phyloP scores from a whole-genome alignment of 2,329 filamentous ascomycete genomes.

The Cordyceps tenuipes region DNA sequence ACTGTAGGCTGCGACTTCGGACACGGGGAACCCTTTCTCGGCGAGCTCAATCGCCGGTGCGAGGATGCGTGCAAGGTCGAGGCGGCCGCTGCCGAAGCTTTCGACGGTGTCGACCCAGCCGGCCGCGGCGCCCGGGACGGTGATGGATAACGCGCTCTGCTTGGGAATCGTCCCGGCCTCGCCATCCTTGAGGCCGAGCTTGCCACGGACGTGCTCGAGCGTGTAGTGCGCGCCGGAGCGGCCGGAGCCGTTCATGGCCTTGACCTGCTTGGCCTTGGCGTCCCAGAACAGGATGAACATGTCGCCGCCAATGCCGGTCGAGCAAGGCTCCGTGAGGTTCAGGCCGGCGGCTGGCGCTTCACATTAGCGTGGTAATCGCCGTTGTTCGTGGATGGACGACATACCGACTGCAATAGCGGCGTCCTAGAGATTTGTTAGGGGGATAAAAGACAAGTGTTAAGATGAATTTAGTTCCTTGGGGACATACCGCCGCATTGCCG shows the following conservation, averaged over 20 bases:
- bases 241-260: slow-evolving; percentile 89
- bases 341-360: slow-evolving; percentile 65
- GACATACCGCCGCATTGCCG: slow-evolving; percentile 82
- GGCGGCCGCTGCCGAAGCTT: slow-evolving; percentile 79
- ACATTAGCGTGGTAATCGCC: not conserved
- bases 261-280: slow-evolving; percentile 70
- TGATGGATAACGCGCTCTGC: slow-evolving; percentile 70
- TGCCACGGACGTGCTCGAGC: slow-evolving; percentile 60
- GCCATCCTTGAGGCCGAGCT: slow-evolving; percentile 53
- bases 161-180: slow-evolving; percentile 60
- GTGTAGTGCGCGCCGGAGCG: slow-evolving; percentile 62
- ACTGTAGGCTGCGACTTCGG: slow-evolving; percentile 61
- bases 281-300: slow-evolving; percentile 95
- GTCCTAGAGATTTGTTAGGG: slow-evolving; percentile 48
- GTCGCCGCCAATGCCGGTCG: slow-evolving; percentile 92
- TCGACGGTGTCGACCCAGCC: slow-evolving; percentile 89
- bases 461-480: too few relatives aligned
- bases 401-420: slow-evolving; percentile 87
- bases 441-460: not conserved
- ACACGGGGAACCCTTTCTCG: slow-evolving; percentile 84
- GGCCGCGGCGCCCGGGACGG: slow-evolving; percentile 81
- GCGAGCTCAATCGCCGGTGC: slow-evolving; percentile 75
- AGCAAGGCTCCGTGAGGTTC: slow-evolving; percentile 88
- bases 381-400: slow-evolving; percentile 19
- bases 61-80: slow-evolving; percentile 69